Percentiles rank a stretch among this genome's conserved stretches.
Conservation (phyloP, 1,284 basidiomycete species). For the Mycosarcoma mackinlayi region DNA sequence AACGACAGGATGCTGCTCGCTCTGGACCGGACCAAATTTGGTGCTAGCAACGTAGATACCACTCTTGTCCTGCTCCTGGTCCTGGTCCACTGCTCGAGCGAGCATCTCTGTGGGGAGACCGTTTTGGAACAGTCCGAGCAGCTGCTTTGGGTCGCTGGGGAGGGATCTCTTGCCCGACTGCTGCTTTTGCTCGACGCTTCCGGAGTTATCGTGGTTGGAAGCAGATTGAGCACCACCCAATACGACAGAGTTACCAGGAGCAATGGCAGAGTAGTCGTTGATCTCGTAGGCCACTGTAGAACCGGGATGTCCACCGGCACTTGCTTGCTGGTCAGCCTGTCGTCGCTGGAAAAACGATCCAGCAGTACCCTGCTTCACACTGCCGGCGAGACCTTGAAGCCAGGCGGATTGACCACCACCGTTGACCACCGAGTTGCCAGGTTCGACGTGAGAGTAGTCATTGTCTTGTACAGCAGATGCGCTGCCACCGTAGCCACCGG, state of each 20-base stretch:
- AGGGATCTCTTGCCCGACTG: slow-evolving; percentile 10
- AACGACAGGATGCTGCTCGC: not conserved
- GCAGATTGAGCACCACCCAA: slow-evolving; percentile 13
- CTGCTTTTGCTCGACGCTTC: slow-evolving; percentile 15
- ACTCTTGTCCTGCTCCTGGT: slow-evolving; percentile 1
- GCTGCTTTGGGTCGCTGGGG: slow-evolving; percentile 5
- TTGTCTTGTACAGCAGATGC: slow-evolving; percentile 23
- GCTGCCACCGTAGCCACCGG: slow-evolving; percentile 20
- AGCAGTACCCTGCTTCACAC: slow-evolving; percentile 6
- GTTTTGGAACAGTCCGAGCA: not conserved
- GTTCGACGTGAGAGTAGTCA: slow-evolving; percentile 33
- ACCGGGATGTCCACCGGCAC: slow-evolving; percentile 22
- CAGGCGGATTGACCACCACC: slow-evolving; percentile 22
- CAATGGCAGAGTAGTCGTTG: slow-evolving; percentile 14
- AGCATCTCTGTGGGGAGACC: slow-evolving; percentile 15
- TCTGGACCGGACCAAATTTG: slow-evolving; percentile 15
- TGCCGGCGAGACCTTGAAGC: slow-evolving; percentile 16
- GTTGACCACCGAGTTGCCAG: slow-evolving; percentile 28
- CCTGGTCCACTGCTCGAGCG: slow-evolving; percentile 5
- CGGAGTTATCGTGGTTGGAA: slow-evolving; percentile 14
- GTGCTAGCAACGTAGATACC: slow-evolving; percentile 7
- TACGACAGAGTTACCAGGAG: slow-evolving; percentile 19
- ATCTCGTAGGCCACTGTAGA: slow-evolving; percentile 7
- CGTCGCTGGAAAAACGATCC: slow-evolving; percentile 8
- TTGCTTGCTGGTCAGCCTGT: slow-evolving; percentile 6